Evolutionary conservation across 495 filamentous ascomycete genomes (phyloP), one percentile per base, ranked within the genome.

Genomic region (Cercophora scortea): DNA sequence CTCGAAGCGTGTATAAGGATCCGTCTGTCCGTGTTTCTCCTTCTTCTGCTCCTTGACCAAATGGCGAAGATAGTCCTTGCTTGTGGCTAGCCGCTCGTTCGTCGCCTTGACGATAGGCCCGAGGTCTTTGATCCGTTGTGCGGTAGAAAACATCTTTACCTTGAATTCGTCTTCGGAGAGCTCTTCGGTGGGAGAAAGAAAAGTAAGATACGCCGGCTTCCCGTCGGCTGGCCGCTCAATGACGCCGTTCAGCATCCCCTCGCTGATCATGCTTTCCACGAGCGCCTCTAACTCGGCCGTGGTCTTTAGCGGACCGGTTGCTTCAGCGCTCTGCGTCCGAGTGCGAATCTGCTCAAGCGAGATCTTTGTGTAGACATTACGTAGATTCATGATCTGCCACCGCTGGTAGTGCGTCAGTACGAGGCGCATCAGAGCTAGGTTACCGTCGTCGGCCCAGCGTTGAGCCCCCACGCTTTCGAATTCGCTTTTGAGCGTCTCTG

Each of bases 361-460:
- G 35, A 81, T 68, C 55, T 75, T 77, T 48, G 64, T 71, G 65
- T 75, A 80, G 43, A 77, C 58, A 13, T 71, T 61, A 32, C 68
- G 62, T 7, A 77, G 58, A 32, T 68, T 68, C 12, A 74, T 51
- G 33, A 81, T 67, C 53, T 72, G 71, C 68, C 72, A 76, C 43
- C 72, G 72, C 60, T 76, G 76, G 51, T 76, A 77, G 40, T 72
- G 62, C 6, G 66, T 56, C 10, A 75, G 56, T 9, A 78, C 82
- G 53, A 73, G 80, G 12, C 63, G 51, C 17, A 79, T 49, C 36
- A 81, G 60, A 7, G 65, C 65, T n/a, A 62, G 54, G 57, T 78
- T 80, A 42, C 61, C 64, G 48, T 81, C 87, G 45, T 75, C 70
- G 41, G 57, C 41, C 85, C 87, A 94, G 32, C 82, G 59, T 11